These are phyloP conservation scores for Persicaria tinctoria DNA, from an alignment of 148 eudicot species.

Conservation along the genomic window DNA sequence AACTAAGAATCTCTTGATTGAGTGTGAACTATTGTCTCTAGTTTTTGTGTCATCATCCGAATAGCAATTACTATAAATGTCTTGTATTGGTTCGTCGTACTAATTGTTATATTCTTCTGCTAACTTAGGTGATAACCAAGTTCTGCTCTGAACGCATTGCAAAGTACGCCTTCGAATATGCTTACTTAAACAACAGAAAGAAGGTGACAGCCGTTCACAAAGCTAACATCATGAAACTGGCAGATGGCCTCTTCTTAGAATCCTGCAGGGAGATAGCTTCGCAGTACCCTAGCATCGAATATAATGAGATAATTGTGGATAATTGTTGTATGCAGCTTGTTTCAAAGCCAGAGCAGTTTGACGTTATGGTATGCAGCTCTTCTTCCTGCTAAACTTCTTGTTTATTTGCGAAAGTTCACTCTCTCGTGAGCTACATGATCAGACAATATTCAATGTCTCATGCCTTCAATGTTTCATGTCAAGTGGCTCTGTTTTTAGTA, in stretches of 20 bases:
- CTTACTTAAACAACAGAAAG: slow-evolving; percentile 79
- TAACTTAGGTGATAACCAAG: slow-evolving; percentile 69
- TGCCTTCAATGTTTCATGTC: background rate
- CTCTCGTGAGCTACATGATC: background rate
- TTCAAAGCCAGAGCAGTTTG: slow-evolving; percentile 85
- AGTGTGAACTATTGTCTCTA: background rate
- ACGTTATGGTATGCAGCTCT: slow-evolving; percentile 57
- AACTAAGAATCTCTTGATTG: no score
- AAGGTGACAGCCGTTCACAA: slow-evolving; percentile 89
- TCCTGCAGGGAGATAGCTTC: slow-evolving; percentile 78
- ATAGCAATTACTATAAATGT: background rate
- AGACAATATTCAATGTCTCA: background rate
- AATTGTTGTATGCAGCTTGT: slow-evolving; percentile 97
- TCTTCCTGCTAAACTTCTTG: background rate
- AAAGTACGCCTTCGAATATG: slow-evolving; percentile 83
- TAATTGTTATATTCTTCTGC: background rate
- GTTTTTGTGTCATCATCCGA: background rate
- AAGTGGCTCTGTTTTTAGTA: background rate
- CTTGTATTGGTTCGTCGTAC: background rate
- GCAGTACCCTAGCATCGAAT: slow-evolving; percentile 64
- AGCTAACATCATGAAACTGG: slow-evolving; percentile 91
- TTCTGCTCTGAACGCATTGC: slow-evolving; percentile 89
- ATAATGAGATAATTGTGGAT: slow-evolving; percentile 79
- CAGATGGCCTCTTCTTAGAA: slow-evolving; percentile 85
- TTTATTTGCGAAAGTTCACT: background rate